Evolutionary conservation across 2,329 filamentous ascomycete species (phyloP), one percentile per base, ranked within the genome.

Genomic region (Talaromyces sp.): DNA sequence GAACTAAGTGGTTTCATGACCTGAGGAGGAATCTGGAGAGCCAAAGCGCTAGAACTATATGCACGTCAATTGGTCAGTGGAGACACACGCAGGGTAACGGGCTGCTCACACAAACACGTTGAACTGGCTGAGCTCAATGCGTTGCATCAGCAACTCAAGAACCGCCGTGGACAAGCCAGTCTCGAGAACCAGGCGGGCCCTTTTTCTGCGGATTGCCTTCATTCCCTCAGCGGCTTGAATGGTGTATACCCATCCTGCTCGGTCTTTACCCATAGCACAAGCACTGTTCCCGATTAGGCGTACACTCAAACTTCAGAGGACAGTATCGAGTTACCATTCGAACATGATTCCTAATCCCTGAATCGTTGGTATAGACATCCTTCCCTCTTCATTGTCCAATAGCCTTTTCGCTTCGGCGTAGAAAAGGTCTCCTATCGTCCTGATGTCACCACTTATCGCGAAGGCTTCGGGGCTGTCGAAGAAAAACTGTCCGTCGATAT

Each of bases 321-420:
- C 19, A 41, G 33, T 33, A 5, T 45, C 35, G 22, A 41, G 35
- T 49, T 52, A 63, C 61, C 65, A 61, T 61, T 60, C 58, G 41
- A 66, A 69, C 69, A 67, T 66, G 58, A 68, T 61, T 57, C 50
- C 59, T 19, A 79, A 68, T 17, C 74, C 77, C 54, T 79, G 77
- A 13, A 78, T 72, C 60, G 74, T 79, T 19, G 73, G 64, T 41
- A 80, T 70, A 3, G 73, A 73, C 17, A 69, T 65, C 11, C 58
- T 69, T 15, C 74, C 77, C 25, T 74, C 74, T 65, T 79, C 75
- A n/a, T 71, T 69, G 45, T 70, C 72, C 72, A 76, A 77, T 22
- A 78, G 66, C 50, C 68, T 69, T 59, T 79, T 73, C 11, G 77
- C 77, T 67, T 79, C 78, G 2, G 65, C 57, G 47, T 74, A 72